Base-by-base conservation (phyloP, 768 basidiomycete genomes). In the Guyanaporus albipodus region DNA sequence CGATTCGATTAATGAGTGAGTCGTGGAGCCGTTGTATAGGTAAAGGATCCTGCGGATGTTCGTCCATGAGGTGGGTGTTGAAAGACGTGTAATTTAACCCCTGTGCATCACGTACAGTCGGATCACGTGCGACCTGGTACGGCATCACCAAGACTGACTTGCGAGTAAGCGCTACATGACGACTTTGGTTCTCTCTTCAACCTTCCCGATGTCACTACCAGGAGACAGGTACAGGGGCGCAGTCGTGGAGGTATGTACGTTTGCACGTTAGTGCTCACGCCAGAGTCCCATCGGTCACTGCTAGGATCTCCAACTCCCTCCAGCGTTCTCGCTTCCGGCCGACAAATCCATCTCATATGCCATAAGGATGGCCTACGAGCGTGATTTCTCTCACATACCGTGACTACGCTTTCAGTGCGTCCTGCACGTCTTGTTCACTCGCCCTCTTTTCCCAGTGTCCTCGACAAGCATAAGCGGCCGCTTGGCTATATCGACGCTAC, bases 321-420 rank as follows among this genome's bases (percentile, higher is more conserved):
- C 93, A 8, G 93, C 92, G 0, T 94, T 94, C 64, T 79, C 85
- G 14, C 73, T 95, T 4, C 85, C 86, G 8, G 69, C 75, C 10
- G 74, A 75, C 48, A 90, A 90, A 58, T 74, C 79, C 17, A 82
- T 94, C 47, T 75, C 79, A 8, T 74, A 78, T 19, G 92, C 89
- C 2, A 79, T 95, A 23, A 90, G 91, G 56, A 76, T 87, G 21
- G 93, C 92, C 0, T 95, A 93, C 57, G 93, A 96, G 54, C 82
- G 91, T 27, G 93, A 96, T 62, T 96, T 94, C 68, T 91, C 91
- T 15, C 85, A 94, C 57, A 84, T 95, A 50, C 93, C 93, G 93
- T 94, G 57, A 58, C 70, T 68, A 18, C 28, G 5, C 39, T 33
- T 14, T 22, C 10, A 14, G 14, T 10, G 14, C 28, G 5, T 24